Evolutionary conservation across 2,329 filamentous ascomycete species (phyloP).

Genomic region (Aureobasidium sp.): DNA sequence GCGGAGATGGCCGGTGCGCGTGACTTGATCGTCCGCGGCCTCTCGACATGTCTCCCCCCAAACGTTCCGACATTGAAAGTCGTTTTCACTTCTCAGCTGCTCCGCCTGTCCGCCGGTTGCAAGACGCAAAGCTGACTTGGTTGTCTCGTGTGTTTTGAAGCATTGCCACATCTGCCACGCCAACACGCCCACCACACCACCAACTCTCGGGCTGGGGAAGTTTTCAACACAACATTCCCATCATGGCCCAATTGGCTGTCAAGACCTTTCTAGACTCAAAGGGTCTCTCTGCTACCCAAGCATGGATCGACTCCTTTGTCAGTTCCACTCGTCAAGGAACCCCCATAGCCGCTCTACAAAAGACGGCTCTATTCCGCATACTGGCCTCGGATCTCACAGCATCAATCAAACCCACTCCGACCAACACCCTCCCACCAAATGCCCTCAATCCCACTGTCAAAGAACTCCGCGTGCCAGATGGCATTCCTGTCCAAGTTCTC

Average conservation of each 20-base stretch:
- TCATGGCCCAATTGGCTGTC: slow-evolving; percentile 1
- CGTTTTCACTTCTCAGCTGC: neutral
- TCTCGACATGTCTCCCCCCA: neutral
- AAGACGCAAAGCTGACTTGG: neutral
- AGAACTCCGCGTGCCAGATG: slow-evolving; percentile 48
- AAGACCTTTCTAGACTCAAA: slow-evolving; percentile 43
- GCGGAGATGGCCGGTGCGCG: slow-evolving; percentile 8
- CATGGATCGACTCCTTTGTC: slow-evolving; percentile 59
- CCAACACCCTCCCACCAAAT: slow-evolving; percentile 48
- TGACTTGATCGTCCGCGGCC: slow-evolving; percentile 3
- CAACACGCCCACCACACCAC: neutral
- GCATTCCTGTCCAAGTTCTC: slow-evolving; percentile 71
- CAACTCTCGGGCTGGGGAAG: neutral
- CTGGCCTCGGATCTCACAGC: slow-evolving; percentile 67
- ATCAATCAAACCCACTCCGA: slow-evolving; percentile 38
- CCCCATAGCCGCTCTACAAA: slow-evolving; percentile 61
- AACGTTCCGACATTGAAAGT: neutral
- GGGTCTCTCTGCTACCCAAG: slow-evolving; percentile 44
- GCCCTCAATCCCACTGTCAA: slow-evolving; percentile 45
- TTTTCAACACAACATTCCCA: slow-evolving; percentile 1
- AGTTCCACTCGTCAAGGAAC: slow-evolving; percentile 45
- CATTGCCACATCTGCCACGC: neutral
- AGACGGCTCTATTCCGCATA: slow-evolving; percentile 72
- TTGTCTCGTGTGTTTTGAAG: neutral
- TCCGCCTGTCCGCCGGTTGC: neutral